These are phyloP conservation scores for Hypoxylon rubiginosum DNA, from an alignment of 2,329 filamentous ascomycete species.

Conservation along the genomic window DNA sequence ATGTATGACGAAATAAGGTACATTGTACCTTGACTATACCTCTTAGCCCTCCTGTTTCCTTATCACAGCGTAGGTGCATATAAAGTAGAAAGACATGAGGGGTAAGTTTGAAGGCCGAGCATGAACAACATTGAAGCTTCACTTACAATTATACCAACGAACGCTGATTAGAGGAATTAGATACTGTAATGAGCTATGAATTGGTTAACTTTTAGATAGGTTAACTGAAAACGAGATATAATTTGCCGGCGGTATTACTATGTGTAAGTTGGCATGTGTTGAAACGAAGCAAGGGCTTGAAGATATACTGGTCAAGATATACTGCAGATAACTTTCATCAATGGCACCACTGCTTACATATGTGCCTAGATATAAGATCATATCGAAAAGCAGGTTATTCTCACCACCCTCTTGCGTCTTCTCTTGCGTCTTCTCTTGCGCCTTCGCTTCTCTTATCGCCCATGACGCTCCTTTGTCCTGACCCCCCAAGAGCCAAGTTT, in stretches of 20 bases:
- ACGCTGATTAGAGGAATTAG: neutral
- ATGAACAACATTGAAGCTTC: neutral
- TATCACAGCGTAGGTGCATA: neutral
- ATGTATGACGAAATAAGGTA: conserved; percentile 31
- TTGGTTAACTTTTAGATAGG: neutral
- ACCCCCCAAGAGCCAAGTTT: conserved; percentile 2
- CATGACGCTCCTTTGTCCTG: conserved; percentile 5
- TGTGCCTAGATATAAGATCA: neutral
- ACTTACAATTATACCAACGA: conserved; percentile 17
- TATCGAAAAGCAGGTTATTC: conserved; percentile 20
- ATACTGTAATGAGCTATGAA: neutral
- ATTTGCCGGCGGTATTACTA: too few species aligned
- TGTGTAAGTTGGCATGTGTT: too few species aligned
- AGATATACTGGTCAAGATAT: neutral
- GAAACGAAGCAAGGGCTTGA: neutral
- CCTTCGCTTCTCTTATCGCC: neutral
- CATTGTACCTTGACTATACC: conserved; percentile 17
- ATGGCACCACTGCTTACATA: neutral
- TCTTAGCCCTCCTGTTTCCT: neutral
- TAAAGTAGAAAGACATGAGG: conserved; percentile 22
- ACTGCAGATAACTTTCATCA: neutral
- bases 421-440: too few species aligned
- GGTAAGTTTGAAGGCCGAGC: neutral
- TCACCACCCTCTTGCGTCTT: too few species aligned
- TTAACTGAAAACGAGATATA: neutral